Base-by-base conservation (phyloP, 148 eudicot species). In the Vaccinium myrtillus region DNA sequence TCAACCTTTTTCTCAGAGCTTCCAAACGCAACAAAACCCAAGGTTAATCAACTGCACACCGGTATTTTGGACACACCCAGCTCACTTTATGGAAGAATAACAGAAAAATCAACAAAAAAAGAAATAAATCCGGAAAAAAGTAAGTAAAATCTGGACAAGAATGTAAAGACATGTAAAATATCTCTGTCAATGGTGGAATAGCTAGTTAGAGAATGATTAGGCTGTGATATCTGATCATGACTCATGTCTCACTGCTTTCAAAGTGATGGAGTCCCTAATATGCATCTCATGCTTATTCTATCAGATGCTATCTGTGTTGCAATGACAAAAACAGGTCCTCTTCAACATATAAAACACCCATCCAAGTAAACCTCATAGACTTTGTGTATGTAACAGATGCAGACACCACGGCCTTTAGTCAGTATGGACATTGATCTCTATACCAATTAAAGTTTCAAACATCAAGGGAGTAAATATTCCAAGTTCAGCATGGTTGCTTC, bases 41-140 rank as follows among this genome's bases (percentile, higher is more conserved):
- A 23, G 69, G 30, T n/a, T 1, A 61, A 61, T 63, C 69, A n/a
- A 63, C 69, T 25, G 12, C n/a, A 63, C 11, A n/a, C 9, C 27
- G n/a, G n/a, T 8, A 63, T 63, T 63, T 63, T 63, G 27, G 12
- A 23, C 27, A 63, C 30, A 63, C 11, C 69, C 11, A 8, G 27
- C 69, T n/a, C n/a, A 63, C 69, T 63, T 63, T 21, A 63, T 63
- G 69, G 69, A 23, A n/a, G 67, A 61, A 61, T n/a, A n/a, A n/a
- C 69, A 21, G n/a, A 63, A n/a, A 21, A 63, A n/a, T 63, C 69
- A n/a, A 63, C 4, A 7, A 11, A 58, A 16, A 58, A 63, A n/a
- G 25, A 8, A 63, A 12, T 63, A 63, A 63, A 63, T 23, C 25
- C 7, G 27, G 69, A n/a, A 63, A 61, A 63, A 8, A 61, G 69